Conservation (phyloP, 257 asterid species). For the Penstemon barbatus region DNA sequence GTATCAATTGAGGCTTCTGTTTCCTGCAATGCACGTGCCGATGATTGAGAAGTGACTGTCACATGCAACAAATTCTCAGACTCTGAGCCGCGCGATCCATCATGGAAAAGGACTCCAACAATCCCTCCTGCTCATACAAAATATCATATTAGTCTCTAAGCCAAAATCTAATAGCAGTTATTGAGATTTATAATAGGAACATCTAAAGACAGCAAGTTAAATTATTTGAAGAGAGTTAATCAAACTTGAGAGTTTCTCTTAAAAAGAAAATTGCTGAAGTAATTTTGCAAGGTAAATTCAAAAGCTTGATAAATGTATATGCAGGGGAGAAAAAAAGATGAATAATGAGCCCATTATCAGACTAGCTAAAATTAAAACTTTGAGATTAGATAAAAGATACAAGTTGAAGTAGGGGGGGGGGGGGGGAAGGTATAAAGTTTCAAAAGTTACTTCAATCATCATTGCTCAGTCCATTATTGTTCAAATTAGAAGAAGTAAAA, state of each 20-base stretch:
- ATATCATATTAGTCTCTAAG: slow-evolving; percentile 20
- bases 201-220: slow-evolving; percentile 17
- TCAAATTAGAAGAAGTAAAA: slow-evolving; percentile 19
- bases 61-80: slow-evolving; percentile 50
- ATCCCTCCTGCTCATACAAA: slow-evolving; percentile 60
- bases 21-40: slow-evolving; percentile 77
- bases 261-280: slow-evolving; percentile 8
- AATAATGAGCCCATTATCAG: not conserved
- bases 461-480: slow-evolving; percentile 6
- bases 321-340: slow-evolving; percentile 11
- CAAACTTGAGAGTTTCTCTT: not conserved
- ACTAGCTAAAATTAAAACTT: not conserved
- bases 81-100: slow-evolving; percentile 38
- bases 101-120: slow-evolving; percentile 70
- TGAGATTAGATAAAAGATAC: slow-evolving; percentile 19
- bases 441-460: slow-evolving; percentile 5
- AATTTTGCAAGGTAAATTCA: slow-evolving; percentile 1
- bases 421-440: not conserved
- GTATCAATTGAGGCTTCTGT: slow-evolving; percentile 30
- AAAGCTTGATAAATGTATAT: slow-evolving; percentile 4
- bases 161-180: not conserved
- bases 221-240: slow-evolving; percentile 15
- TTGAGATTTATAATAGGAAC: slow-evolving; percentile 7
- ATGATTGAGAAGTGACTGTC: slow-evolving; percentile 48
- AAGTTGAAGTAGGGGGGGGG: not conserved